phyloP scores from a whole-genome alignment of 1,139 yeast genomes.

The Pichia sp. region DNA sequence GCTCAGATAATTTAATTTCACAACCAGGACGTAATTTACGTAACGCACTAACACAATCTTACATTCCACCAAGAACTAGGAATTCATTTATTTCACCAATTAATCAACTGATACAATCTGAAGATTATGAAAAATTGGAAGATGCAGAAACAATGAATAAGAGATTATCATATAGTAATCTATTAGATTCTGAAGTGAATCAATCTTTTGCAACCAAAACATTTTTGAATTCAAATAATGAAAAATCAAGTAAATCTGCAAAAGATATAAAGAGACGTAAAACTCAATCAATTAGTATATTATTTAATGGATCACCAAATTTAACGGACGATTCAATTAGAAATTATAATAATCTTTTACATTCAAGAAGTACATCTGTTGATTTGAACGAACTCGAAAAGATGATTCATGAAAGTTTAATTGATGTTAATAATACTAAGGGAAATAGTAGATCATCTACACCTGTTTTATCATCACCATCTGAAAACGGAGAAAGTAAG shows the following conservation, averaged over 20 bases:
- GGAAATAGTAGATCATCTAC: not conserved
- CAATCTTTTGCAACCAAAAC: too few relatives aligned
- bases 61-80: conserved; percentile 14
- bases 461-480: not conserved
- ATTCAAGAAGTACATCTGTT: conserved; percentile 8
- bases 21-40: conserved; percentile 25
- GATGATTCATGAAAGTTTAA: conserved; percentile 9
- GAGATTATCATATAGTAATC: not conserved
- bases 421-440: not conserved
- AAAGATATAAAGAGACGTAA: conserved; percentile 3
- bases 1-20: conserved; percentile 4
- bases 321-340: not conserved
- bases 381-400: conserved; percentile 10
- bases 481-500: not conserved
- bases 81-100: conserved; percentile 33
- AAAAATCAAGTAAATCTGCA: not conserved
- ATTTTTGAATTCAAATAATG: too few relatives aligned
- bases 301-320: conserved; percentile 3
- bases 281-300: conserved; percentile 6
- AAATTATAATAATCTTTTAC: not conserved
- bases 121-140: not conserved
- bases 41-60: conserved; percentile 14
- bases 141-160: not conserved
- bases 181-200: not conserved
- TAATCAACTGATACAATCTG: conserved; percentile 25